Percentiles rank a stretch among this genome's conserved stretches.
Evolutionary conservation across 345 rosid genomes (phyloP).

Genomic region (Populus ilicifolia): DNA sequence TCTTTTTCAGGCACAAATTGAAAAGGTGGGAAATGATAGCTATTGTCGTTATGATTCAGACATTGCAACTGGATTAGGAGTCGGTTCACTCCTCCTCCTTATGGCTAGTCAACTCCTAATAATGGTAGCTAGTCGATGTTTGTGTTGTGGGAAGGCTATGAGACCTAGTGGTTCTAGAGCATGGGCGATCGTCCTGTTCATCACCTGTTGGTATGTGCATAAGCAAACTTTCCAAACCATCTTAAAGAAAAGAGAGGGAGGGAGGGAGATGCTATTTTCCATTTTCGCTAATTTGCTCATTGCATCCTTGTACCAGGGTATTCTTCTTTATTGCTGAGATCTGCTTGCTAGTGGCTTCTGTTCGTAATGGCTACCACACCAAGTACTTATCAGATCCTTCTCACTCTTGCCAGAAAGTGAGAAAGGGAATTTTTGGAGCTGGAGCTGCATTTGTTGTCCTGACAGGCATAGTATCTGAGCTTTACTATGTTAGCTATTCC

Average conservation of each 20-base stretch:
- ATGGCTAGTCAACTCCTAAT: slow-evolving; percentile 63
- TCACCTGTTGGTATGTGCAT: slow-evolving; percentile 63
- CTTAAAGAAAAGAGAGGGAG: neutral
- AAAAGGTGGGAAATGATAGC: slow-evolving; percentile 17
- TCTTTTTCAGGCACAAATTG: slow-evolving; percentile 15
- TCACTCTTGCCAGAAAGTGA: slow-evolving; percentile 50
- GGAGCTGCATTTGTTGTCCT: slow-evolving; percentile 79
- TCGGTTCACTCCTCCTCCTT: slow-evolving; percentile 58
- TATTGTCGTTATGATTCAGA: slow-evolving; percentile 76
- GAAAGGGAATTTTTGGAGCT: slow-evolving; percentile 87
- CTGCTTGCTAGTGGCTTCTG: slow-evolving; percentile 84
- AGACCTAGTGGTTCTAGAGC: slow-evolving; percentile 72
- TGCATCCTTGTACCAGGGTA: slow-evolving; percentile 46
- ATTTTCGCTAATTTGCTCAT: neutral
- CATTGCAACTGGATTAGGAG: slow-evolving; percentile 72
- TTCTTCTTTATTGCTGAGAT: slow-evolving; percentile 79
- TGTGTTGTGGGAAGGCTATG: slow-evolving; percentile 79
- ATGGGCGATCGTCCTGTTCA: slow-evolving; percentile 71
- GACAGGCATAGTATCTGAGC: slow-evolving; percentile 71
- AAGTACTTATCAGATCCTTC: slow-evolving; percentile 38
- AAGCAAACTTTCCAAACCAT: neutral
- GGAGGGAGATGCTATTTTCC: neutral
- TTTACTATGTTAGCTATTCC: slow-evolving; percentile 68
- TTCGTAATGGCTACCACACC: slow-evolving; percentile 81
- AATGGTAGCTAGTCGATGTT: slow-evolving; percentile 63